These are phyloP conservation scores for Penicillium crustosum DNA, from an alignment of 2,329 filamentous ascomycete genomes.

Conservation along the genomic window DNA sequence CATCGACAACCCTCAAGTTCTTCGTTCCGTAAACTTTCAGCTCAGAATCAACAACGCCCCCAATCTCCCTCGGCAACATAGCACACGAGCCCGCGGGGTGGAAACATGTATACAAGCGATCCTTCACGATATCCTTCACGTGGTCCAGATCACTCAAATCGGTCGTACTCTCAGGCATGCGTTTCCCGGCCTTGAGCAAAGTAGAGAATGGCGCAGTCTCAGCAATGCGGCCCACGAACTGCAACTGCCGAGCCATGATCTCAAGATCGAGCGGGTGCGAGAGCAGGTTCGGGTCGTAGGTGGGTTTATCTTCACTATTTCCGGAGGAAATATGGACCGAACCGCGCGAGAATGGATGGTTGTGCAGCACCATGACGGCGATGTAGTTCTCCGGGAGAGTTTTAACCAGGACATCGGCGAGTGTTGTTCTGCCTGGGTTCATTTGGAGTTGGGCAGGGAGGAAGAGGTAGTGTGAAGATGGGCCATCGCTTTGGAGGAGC, in stretches of 20 bases:
- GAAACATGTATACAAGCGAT: slow-evolving; percentile 23
- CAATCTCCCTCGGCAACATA: slow-evolving; percentile 33
- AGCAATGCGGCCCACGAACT: slow-evolving; percentile 26
- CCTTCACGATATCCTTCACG: slow-evolving; percentile 23
- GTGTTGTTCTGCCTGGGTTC: slow-evolving; percentile 14
- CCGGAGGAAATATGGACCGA: slow-evolving; percentile 33
- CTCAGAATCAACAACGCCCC: slow-evolving; percentile 32
- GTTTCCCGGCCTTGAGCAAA: slow-evolving; percentile 17
- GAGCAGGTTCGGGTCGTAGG: slow-evolving; percentile 49
- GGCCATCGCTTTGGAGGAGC: slow-evolving; percentile 8
- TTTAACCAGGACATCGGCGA: slow-evolving; percentile 17
- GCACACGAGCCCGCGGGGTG: slow-evolving; percentile 35
- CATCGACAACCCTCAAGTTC: slow-evolving; percentile 37
- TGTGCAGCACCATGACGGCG: slow-evolving; percentile 20
- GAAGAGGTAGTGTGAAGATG: slow-evolving; percentile 19
- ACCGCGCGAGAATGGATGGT: slow-evolving; percentile 38
- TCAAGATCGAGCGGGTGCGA: slow-evolving; percentile 45
- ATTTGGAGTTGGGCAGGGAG: slow-evolving; percentile 17
- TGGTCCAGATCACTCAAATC: slow-evolving; percentile 20
- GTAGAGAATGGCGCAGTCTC: slow-evolving; percentile 20
- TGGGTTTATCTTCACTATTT: slow-evolving; percentile 36
- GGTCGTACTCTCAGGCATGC: slow-evolving; percentile 6
- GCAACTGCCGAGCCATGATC: slow-evolving; percentile 37
- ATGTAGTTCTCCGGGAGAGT: slow-evolving; percentile 22
- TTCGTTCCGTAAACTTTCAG: slow-evolving; percentile 32